Conservation (phyloP, 495 filamentous ascomycete genomes). For the Geoglossum glabrum region DNA sequence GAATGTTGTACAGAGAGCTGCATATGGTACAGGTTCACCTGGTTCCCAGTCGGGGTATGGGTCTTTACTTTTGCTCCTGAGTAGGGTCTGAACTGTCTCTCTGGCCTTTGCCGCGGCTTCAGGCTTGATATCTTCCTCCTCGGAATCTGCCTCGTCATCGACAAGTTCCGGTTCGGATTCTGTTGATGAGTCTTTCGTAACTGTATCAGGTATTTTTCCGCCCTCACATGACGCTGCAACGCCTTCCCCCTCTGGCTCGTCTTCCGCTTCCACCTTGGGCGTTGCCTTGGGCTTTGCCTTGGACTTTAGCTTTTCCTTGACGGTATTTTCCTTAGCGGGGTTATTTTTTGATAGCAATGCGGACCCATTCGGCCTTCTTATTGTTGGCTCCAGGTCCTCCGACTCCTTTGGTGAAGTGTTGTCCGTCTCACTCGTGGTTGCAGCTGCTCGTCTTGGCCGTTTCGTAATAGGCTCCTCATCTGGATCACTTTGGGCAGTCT, state of each 20-base stretch:
- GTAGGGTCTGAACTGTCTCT: slow-evolving; percentile 61
- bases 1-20: slow-evolving; percentile 85
- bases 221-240: background rate
- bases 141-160: slow-evolving; percentile 27
- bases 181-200: slow-evolving; percentile 7
- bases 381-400: slow-evolving; percentile 14
- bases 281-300: too few species aligned
- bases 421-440: slow-evolving; percentile 12
- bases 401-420: slow-evolving; percentile 5
- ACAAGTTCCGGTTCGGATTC: slow-evolving; percentile 13
- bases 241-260: background rate
- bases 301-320: too few species aligned
- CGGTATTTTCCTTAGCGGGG: slow-evolving; percentile 13
- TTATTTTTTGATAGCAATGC: background rate
- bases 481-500: slow-evolving; percentile 15
- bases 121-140: slow-evolving; percentile 53
- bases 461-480: slow-evolving; percentile 34
- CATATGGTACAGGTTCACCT: slow-evolving; percentile 79
- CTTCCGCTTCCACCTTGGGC: slow-evolving; percentile 12
- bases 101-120: slow-evolving; percentile 55
- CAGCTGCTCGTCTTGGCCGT: slow-evolving; percentile 13
- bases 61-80: slow-evolving; percentile 46
- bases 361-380: slow-evolving; percentile 10
- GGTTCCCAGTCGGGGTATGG: slow-evolving; percentile 88
- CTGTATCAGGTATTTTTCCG: background rate